Base-by-base conservation (phyloP, 495 filamentous ascomycete species). In the Friedmanniomyces simplex region DNA sequence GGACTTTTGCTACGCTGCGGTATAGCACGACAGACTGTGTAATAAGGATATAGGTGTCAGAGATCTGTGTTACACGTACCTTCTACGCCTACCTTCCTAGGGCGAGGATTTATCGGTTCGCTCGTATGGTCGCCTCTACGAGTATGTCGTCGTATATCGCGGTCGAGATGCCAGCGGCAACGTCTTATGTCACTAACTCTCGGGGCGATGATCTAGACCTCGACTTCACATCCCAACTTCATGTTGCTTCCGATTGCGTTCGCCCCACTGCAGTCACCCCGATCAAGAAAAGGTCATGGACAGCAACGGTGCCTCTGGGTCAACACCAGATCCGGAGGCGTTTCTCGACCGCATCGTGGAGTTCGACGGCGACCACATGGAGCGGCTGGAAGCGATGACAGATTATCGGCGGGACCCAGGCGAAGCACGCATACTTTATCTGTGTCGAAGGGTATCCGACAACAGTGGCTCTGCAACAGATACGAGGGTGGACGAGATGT, bases 371-470 rank as follows among this genome's bases (percentile, higher is more conserved):
- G 50, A 16, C 30, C 12, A 11, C 1, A 57, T 21, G 22, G 54
- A 61, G 25, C 45, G 59, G 24, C 41, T 51, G 16, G 43, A 42
- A 16, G n/a, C 59, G 14, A 61, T 61, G 6, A 61, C 59, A 25
- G 59, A 61, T 36, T 61, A 51, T 16, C 45, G 59, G 28, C 54
- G 54, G 2, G 59, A 61, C 37, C 59, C 59, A 30, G 54, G 54
- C 36, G 59, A 61, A 41, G 53, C 59, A 20, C 42, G 59, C 5
- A 61, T 61, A 43, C 26, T 61, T 20, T 61, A 52, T 24, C 34
- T 52, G 4, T 61, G 59, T 25, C 22, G 41, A 36, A 28, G 37
- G 25, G 1, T 13, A n/a, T 2, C 12, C n/a, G 21, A 32, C 1
- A n/a, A 20, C 49, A n/a, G 18, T 32, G 2, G 6, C 7, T 22